phyloP scores from a whole-genome alignment of 2,329 filamentous ascomycete genomes.

The Pseudopithomyces maydicus region DNA sequence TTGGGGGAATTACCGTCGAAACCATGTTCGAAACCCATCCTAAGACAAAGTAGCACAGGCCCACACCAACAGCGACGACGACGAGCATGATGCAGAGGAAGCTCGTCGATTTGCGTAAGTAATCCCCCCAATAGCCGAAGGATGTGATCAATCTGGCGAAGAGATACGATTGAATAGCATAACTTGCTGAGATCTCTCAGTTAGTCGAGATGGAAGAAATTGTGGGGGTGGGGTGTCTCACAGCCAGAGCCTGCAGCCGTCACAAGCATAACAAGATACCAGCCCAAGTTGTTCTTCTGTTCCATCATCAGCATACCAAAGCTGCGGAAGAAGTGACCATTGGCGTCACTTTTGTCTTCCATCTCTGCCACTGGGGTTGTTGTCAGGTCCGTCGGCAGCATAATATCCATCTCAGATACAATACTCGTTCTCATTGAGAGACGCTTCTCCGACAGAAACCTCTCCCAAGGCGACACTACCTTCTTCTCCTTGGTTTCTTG shows the following conservation, averaged over 20 bases:
- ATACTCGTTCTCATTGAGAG: conserved; percentile 3
- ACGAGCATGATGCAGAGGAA: conserved; percentile 52
- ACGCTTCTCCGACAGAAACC: background rate
- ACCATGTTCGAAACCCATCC: conserved; percentile 32
- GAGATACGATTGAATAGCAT: conserved; percentile 28
- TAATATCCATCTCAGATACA: background rate
- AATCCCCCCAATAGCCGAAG: conserved; percentile 23
- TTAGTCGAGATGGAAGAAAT: background rate
- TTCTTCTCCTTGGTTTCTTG: background rate
- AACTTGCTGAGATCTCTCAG: conserved; percentile 14
- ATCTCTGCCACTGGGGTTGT: background rate
- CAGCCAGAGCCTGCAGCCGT: conserved; percentile 27
- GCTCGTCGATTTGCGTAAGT: conserved; percentile 15
- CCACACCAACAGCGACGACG: conserved; percentile 24
- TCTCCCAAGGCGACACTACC: background rate
- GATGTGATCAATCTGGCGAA: conserved; percentile 29
- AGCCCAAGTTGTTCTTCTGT: conserved; percentile 21
- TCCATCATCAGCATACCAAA: conserved; percentile 20
- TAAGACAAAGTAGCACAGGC: conserved; percentile 26
- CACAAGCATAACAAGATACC: conserved; percentile 20
- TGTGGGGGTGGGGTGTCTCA: conserved; percentile 9
- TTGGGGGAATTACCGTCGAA: conserved; percentile 20
- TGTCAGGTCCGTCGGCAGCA: background rate
- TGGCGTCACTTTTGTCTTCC: background rate
- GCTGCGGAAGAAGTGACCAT: conserved; percentile 3